These are phyloP conservation scores for Mycotypha africana DNA, from an alignment of 371 early-diverging fungal species.

Conservation along the genomic window DNA sequence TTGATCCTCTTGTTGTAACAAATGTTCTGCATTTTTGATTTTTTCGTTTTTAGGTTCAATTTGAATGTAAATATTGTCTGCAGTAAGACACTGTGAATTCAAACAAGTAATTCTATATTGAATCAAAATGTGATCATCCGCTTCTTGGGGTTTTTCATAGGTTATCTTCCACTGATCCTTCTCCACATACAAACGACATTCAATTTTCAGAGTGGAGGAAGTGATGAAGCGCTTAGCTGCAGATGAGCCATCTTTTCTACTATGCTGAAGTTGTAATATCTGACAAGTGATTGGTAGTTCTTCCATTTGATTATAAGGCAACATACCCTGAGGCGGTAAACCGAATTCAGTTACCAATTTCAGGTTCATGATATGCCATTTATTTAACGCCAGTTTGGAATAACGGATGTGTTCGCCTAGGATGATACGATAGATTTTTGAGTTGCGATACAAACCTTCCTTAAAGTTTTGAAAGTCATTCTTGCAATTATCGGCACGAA, in stretches of 20 bases:
- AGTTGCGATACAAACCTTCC: constrained; percentile 1
- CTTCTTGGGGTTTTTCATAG: too few species aligned
- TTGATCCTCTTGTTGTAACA: not conserved
- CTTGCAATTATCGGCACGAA: not conserved
- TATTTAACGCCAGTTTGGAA: not conserved
- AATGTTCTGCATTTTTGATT: not conserved
- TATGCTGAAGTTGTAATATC: not conserved
- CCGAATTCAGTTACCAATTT: constrained; percentile 2
- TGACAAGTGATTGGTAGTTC: constrained; percentile 2
- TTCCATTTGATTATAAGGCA: not conserved
- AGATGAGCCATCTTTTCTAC: not conserved
- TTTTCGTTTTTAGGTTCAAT: not conserved
- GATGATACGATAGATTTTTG: not conserved
- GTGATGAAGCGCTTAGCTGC: too few species aligned
- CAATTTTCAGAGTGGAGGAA: not conserved
- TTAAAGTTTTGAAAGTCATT: not conserved
- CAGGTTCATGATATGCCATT: not conserved
- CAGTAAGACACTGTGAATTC: not conserved
- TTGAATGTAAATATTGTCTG: too few species aligned
- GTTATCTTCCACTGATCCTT: not conserved
- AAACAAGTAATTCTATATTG: not conserved
- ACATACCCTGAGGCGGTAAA: not conserved
- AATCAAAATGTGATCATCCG: not conserved
- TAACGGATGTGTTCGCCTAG: not conserved
- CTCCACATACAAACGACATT: not conserved